A percentile compares a stretch with the other conserved stretches of the same genome.
phyloP scores from a whole-genome alignment of 306 rosid species.

The Fragaria vesca region DNA sequence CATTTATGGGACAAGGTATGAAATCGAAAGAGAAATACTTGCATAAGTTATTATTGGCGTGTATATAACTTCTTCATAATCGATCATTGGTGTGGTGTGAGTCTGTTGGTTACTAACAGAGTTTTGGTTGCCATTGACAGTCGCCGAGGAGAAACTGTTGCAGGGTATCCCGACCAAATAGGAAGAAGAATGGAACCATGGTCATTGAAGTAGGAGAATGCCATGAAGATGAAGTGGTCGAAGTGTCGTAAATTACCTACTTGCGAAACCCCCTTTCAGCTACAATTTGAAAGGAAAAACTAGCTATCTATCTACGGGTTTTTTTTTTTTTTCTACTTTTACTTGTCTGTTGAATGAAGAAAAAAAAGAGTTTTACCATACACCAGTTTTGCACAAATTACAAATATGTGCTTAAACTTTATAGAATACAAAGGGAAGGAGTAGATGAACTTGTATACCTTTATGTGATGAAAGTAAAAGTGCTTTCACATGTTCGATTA shows the following conservation, averaged over 20 bases:
- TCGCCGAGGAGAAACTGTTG: conserved; percentile 77
- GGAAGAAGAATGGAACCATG: conserved; percentile 40
- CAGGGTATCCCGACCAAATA: conserved; percentile 28
- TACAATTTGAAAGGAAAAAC: not conserved
- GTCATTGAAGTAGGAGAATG: conserved; percentile 47
- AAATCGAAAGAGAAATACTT: not conserved
- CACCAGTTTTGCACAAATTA: not conserved
- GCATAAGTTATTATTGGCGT: not conserved
- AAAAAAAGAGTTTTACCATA: not conserved
- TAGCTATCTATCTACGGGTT: no score
- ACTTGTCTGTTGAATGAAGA: not conserved
- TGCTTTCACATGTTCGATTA: no score
- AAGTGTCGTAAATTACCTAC: conserved; percentile 18
- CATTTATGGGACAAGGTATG: conserved; percentile 66
- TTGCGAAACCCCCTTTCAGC: not conserved
- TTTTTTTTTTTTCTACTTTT: no score
- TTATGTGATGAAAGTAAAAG: no score
- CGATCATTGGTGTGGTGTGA: not conserved
- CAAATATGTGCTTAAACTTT: not conserved
- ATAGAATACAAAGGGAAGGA: no score
- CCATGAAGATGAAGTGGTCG: no score
- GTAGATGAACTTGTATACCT: no score
- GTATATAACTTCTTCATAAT: no score
- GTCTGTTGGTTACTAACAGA: not conserved
- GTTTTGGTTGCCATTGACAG: conserved; percentile 29